Base-by-base conservation (phyloP, 2,329 filamentous ascomycete species). In the Aspergillus thermomutatus region DNA sequence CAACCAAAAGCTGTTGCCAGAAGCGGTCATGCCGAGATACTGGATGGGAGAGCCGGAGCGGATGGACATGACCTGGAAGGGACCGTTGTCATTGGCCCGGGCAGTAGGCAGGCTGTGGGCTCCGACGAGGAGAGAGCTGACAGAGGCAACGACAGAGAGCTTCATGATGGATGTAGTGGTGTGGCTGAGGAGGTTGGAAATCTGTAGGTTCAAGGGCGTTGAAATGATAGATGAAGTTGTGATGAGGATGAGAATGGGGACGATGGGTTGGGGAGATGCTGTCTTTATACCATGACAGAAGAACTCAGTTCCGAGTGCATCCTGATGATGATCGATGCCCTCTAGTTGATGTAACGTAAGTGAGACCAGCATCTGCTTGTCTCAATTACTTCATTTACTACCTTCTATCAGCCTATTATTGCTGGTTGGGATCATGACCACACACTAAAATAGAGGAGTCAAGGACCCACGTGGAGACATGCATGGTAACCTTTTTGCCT, bases 21-120 rank as follows among this genome's bases (percentile, higher is more conserved):
- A 69, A 40, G 82, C 81, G 43, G 77, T 77, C 56, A 84, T 66
- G 11, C 71, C 61, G 31, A 71, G 69, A 11, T 77, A 67, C 65
- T 85, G 79, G 59, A 84, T 74, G 26, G 75, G 75, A 3, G 78
- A 79, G 47, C 69, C 77, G 50, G 75, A 77, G 64, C 75, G 77
- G 49, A 73, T 63, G 66, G 76, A 69, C 26, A 77, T 73, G 64
- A 80, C 74, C 49, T 64, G 67, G 64, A 80, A 81, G 62, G 74
- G 31, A 47, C 49, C 54, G 19, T 58, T 56, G 47, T 53, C 55
- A 48, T 49, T 45, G 43, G 43, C 19, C 10, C 21, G 10, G 43
- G 41, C 41, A 45, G 43, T 26, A 3, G 43, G 43, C 43, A 26
- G 21, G 23, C 43, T 6, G 23, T 46, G 23, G 43, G 43, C 23